phyloP scores from a whole-genome alignment of 2,329 filamentous ascomycete species.

The Apiospora marii region DNA sequence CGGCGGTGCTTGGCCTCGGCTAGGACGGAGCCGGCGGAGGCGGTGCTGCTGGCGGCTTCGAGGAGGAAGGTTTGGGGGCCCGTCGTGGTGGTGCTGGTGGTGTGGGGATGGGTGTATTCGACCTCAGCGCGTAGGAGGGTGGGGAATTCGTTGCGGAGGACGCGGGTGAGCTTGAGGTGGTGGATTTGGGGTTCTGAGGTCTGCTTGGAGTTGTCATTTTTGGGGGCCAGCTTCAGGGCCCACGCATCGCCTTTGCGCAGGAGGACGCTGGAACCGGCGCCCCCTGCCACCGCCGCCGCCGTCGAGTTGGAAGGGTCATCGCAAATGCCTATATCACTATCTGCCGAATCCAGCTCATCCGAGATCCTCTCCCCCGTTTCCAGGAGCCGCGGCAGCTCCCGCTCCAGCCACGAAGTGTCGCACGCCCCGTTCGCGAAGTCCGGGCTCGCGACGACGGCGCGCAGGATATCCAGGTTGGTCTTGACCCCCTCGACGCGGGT shows the following conservation, averaged over 20 bases:
- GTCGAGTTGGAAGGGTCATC: background rate
- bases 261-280: conserved; percentile 46
- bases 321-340: background rate
- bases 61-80: conserved; percentile 5
- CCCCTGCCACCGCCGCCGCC: background rate
- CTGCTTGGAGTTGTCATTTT: conserved; percentile 34
- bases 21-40: conserved; percentile 52
- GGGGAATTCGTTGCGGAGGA: conserved; percentile 69
- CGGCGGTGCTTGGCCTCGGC: conserved; percentile 55
- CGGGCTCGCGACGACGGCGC: conserved; percentile 58
- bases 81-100: conserved; percentile 19
- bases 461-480: conserved; percentile 63
- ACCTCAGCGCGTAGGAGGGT: conserved; percentile 60
- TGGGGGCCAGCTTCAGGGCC: conserved; percentile 56
- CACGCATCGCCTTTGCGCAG: conserved; percentile 68
- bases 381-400: conserved; percentile 47
- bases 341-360: background rate
- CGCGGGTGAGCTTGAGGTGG: conserved; percentile 60
- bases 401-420: conserved; percentile 66
- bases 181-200: conserved; percentile 44
- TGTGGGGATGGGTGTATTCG: conserved; percentile 50
- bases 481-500: conserved; percentile 63
- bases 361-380: conserved; percentile 32
- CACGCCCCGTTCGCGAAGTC: conserved; percentile 57
- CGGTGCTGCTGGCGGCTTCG: conserved; percentile 39